phyloP scores from a whole-genome alignment of 257 asterid species.

The Solanum appendiculatum region DNA sequence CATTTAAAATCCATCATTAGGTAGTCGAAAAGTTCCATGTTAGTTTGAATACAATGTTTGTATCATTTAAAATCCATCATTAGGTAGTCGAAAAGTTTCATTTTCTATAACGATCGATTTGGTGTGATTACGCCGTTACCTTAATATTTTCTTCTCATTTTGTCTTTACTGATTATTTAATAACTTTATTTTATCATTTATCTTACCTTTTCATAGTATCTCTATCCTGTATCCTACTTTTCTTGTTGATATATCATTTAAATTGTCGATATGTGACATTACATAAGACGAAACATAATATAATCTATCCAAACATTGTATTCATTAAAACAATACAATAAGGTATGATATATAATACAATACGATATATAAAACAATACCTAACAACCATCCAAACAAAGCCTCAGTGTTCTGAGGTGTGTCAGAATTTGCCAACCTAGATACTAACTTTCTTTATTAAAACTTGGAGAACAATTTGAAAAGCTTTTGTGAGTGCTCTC shows the following conservation, averaged over 20 bases:
- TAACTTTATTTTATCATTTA: too few species aligned
- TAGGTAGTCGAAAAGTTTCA: neutral
- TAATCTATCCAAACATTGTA: neutral
- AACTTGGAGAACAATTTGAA: neutral
- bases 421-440: neutral
- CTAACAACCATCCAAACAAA: too few species aligned
- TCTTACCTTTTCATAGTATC: neutral
- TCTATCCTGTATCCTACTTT: too few species aligned
- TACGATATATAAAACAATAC: too few species aligned
- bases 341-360: too few species aligned
- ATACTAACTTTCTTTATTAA: neutral
- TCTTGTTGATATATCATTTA: neutral
- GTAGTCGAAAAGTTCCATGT: neutral
- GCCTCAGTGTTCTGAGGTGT: neutral
- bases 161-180: neutral
- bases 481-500: neutral
- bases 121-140: neutral
- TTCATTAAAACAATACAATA: neutral
- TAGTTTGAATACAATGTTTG: neutral
- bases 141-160: neutral
- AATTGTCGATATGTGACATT: too few species aligned
- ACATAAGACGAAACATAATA: too few species aligned
- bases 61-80: neutral
- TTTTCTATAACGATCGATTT: too few species aligned
- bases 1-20: neutral